phyloP scores from a whole-genome alignment of 805 yeast species.

The Candida nonsorbophila region DNA sequence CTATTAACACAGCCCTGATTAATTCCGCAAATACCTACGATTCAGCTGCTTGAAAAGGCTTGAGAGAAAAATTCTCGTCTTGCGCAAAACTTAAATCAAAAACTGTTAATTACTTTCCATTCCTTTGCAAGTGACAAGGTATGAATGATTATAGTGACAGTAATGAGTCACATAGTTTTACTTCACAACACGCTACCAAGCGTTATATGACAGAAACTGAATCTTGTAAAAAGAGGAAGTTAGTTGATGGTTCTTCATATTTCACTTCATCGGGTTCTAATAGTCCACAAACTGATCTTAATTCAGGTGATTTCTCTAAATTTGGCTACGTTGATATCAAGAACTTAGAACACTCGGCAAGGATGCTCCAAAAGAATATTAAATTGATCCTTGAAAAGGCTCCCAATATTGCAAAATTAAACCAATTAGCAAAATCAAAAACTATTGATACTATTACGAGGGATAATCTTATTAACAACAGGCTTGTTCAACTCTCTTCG shows the following conservation, averaged over 20 bases:
- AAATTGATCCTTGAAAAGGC: conserved; percentile 49
- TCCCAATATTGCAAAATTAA: conserved; percentile 46
- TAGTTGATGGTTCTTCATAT: background rate
- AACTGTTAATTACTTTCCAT: no score
- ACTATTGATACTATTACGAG: conserved; percentile 38
- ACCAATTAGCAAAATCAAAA: conserved; percentile 21
- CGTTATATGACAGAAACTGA: no score
- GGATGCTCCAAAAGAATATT: conserved; percentile 45
- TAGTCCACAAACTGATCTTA: background rate
- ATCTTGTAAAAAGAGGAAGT: no score
- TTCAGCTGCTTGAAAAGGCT: no score
- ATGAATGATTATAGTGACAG: no score
- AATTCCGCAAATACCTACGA: no score
- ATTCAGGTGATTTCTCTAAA: background rate
- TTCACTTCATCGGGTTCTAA: background rate
- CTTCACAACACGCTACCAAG: no score
- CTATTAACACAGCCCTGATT: no score
- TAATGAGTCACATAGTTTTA: no score
- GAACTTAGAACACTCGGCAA: conserved; percentile 34
- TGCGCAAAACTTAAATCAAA: no score
- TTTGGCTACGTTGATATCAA: conserved; percentile 34
- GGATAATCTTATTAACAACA: conserved; percentile 47
- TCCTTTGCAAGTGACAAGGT: no score
- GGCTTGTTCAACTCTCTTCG: conserved; percentile 56
- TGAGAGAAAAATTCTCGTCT: no score